Evolutionary conservation across 140 eudicot genomes (phyloP).

Genomic region (Senecio squalidus): DNA sequence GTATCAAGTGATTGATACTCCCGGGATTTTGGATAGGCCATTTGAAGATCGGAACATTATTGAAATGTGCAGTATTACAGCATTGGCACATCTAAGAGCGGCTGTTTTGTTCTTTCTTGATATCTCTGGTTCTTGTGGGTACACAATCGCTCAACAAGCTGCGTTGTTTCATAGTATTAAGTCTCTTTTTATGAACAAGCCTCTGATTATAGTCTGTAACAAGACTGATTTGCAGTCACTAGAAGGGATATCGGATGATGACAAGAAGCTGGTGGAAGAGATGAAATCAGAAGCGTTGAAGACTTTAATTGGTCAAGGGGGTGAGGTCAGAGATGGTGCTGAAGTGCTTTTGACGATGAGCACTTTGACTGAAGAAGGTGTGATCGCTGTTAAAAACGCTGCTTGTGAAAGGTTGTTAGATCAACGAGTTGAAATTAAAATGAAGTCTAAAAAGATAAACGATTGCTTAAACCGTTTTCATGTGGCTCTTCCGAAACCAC

Average conservation of each 20-base stretch:
- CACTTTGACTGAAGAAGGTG: conserved; percentile 86
- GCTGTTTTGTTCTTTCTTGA: conserved; percentile 89
- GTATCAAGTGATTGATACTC: conserved; percentile 96
- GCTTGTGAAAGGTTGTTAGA: conserved; percentile 85
- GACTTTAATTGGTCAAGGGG: conserved; percentile 81
- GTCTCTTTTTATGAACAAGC: conserved; percentile 90
- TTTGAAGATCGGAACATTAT: conserved; percentile 94
- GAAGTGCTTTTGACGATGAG: conserved; percentile 87
- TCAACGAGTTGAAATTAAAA: conserved; percentile 84
- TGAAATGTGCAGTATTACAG: conserved; percentile 95
- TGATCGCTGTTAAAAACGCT: conserved; percentile 82
- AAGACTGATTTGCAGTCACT: conserved; percentile 87
- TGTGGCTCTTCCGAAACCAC: conserved; percentile 84
- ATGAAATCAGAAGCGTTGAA: conserved; percentile 89
- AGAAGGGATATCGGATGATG: conserved; percentile 72
- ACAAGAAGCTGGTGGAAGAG: conserved; percentile 79
- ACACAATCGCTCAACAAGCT: conserved; percentile 83
- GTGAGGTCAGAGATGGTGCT: conserved; percentile 65
- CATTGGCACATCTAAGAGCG: conserved; percentile 90
- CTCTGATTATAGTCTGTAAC: conserved; percentile 79
- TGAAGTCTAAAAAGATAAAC: conserved; percentile 89
- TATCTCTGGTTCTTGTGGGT: conserved; percentile 93
- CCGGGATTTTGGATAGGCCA: conserved; percentile 87
- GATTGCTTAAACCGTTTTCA: conserved; percentile 90
- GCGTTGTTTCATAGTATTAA: conserved; percentile 89